Base-by-base conservation (phyloP, 257 asterid genomes). In the Primulina eburnea region DNA sequence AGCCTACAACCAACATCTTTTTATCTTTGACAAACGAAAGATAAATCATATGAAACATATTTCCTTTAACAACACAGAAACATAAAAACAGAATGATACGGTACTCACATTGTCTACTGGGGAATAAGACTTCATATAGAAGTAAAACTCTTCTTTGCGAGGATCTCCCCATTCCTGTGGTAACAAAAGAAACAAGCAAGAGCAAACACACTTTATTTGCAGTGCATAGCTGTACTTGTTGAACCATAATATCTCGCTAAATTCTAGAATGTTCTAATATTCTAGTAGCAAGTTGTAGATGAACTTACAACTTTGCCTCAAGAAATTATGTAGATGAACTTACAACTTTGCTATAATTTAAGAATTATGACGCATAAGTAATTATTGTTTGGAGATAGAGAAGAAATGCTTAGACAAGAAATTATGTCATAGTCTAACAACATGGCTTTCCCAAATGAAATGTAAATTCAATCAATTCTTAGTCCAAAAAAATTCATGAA, bases 81-180 rank as follows among this genome's bases (percentile, higher is more conserved):
- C 37, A 67, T 63, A 72, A 20, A 75, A 28, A 24, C 18, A 68
- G 72, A 70, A 37, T 11, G 61, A 50, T 43, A 56, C 37, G 60
- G 60, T 52, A 79, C 94, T 81, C 76, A 89, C 99, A 61, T 93
- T 90, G 80, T 93, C 97, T 64, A 93, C 92, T 29, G 97, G 99
- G 62, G 97, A 93, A 78, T 90, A 93, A 0, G 99, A 90, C 84
- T 90, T 90, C 91, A 93, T 89, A 77, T 87, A 89, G 82, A 70
- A 87, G 81, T 93, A 93, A 70, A 82, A 90, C 85, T 93, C 96
- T 72, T 93, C 89, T 76, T 87, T 80, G 35, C 97, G 94, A 74
- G 99, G 99, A 82, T 93, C 99, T 60, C 97, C 96, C 99, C 97
- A 90, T 84, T 93, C 99, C 99, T 93, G 90, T 72, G 75, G 70